Base-by-base conservation (phyloP, 495 filamentous ascomycete genomes). In the Trichoderma asperelloides region DNA sequence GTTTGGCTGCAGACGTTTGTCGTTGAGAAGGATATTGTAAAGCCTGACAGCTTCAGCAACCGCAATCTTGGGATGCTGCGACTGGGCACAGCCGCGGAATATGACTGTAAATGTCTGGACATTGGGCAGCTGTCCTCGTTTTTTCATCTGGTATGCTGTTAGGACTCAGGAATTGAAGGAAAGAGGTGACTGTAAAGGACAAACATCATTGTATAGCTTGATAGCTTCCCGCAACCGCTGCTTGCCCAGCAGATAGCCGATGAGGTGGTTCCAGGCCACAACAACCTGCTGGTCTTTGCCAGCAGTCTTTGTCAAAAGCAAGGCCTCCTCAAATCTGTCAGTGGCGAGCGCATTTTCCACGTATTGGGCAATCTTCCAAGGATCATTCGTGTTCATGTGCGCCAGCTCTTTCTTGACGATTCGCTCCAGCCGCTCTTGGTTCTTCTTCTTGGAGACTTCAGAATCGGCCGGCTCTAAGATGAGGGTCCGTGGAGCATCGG, bases 191-290 rank as follows among this genome's bases (percentile, higher is more conserved):
- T 23, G 15, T 40, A 11, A 21, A 64, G 62, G 25, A 74, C 82
- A 66, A 69, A 91, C 90, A 77, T 97, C 92, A 76, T 97, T 96
- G 78, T 87, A 97, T 2, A 89, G 81, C 75, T 89, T 91, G 55
- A 93, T 73, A 18, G 91, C 92, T 23, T 76, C 78, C 68, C 84
- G 77, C 25, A 91, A 76, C 23, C 78, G 79, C 9, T 82, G 79
- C 27, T 84, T 76, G 16, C 83, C 78, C 78, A 96, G 77, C 65
- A 85, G 81, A 72, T 89, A 87, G 49, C 90, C 85, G 63, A 97
- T 85, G 37, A 96, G 71, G 75, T 90, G 85, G 78, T 97, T 97
- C 94, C 94, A 98, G 63, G 88, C 88, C 64, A 93, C 91, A 12
- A 82, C 76, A 66, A 86, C 87, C 55, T 85, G 80, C 65, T 82